Evolutionary conservation across 2,329 filamentous ascomycete genomes (phyloP).

Genomic region (Colletotrichum tropicicola): DNA sequence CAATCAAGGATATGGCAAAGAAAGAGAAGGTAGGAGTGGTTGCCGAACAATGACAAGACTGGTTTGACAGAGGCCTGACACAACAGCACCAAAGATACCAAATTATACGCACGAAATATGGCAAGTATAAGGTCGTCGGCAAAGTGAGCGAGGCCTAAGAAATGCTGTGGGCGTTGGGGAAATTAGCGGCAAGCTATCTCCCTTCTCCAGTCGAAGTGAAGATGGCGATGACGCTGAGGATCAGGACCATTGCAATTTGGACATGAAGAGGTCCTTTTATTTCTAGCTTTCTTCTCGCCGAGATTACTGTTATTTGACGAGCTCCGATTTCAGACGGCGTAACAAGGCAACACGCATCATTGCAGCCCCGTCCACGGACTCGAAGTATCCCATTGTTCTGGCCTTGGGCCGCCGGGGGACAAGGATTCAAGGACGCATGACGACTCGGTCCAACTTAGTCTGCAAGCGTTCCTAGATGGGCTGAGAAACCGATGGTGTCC

Average conservation of each 20-base stretch:
- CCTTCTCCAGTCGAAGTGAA: neutral
- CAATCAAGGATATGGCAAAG: too few species aligned
- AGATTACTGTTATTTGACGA: neutral
- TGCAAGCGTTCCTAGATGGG: constrained; percentile 7
- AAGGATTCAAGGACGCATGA: constrained; percentile 11
- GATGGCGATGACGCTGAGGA: neutral
- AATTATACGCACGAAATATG: too few species aligned
- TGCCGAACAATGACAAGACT: too few species aligned
- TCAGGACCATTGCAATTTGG: neutral
- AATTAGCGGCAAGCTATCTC: too few species aligned
- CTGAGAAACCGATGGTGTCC: neutral
- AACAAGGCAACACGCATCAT: neutral
- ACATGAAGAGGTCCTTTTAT: constrained; percentile 11
- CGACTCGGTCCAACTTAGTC: constrained; percentile 15
- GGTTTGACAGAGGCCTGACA: too few species aligned
- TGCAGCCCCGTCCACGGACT: neutral
- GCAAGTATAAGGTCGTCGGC: too few species aligned
- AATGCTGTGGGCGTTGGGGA: too few species aligned
- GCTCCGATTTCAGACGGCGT: neutral
- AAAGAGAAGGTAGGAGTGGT: too few species aligned
- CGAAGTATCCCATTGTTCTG: neutral
- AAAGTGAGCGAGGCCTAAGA: too few species aligned
- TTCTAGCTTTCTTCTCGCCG: neutral
- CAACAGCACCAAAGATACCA: too few species aligned
- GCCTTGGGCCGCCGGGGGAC: neutral